A percentile compares a stretch with the other conserved stretches of the same genome.
These are phyloP conservation scores for Pelagomonas calceolata DNA, from an alignment of 108 stramenopile genomes.

Conservation along the genomic window DNA sequence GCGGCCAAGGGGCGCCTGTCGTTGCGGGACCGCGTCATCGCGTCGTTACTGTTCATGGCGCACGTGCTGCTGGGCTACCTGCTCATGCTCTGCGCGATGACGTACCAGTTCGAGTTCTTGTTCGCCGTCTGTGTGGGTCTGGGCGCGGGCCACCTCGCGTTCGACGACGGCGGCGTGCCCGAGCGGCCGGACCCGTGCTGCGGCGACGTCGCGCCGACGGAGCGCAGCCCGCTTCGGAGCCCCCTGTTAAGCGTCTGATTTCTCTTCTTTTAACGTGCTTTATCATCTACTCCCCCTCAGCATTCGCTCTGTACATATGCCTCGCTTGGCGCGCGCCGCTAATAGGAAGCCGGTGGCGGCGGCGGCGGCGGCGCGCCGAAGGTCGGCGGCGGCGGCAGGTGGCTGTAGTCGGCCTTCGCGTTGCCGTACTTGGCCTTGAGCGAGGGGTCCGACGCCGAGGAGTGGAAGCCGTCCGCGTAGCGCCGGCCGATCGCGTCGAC, in stretches of 20 bases:
- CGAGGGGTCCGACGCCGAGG: not conserved
- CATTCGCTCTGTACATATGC: no score
- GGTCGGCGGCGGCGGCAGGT: not conserved
- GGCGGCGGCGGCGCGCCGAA: not conserved
- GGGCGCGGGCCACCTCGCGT: slow-evolving; percentile 1
- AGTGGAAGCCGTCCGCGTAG: slow-evolving; percentile 1
- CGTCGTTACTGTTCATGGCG: not conserved
- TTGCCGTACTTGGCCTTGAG: not conserved
- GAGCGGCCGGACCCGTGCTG: slow-evolving; percentile 7
- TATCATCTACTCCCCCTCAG: no score
- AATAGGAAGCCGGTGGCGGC: no score
- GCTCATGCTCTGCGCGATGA: slow-evolving; percentile 17
- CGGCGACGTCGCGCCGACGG: no score
- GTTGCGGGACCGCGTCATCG: no score
- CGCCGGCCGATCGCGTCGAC: not conserved
- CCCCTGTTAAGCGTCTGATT: no score
- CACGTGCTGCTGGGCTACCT: slow-evolving; percentile 7
- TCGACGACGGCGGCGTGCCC: not conserved
- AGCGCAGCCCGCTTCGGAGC: no score
- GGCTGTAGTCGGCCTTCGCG: not conserved
- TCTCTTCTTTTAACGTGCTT: no score
- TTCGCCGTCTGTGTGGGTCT: slow-evolving; percentile 6
- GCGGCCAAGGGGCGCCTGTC: no score
- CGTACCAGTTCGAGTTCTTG: slow-evolving; percentile 11
- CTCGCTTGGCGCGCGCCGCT: no score